Base-by-base conservation (phyloP, 1,284 basidiomycete genomes). In the Puccinia polysora region DNA sequence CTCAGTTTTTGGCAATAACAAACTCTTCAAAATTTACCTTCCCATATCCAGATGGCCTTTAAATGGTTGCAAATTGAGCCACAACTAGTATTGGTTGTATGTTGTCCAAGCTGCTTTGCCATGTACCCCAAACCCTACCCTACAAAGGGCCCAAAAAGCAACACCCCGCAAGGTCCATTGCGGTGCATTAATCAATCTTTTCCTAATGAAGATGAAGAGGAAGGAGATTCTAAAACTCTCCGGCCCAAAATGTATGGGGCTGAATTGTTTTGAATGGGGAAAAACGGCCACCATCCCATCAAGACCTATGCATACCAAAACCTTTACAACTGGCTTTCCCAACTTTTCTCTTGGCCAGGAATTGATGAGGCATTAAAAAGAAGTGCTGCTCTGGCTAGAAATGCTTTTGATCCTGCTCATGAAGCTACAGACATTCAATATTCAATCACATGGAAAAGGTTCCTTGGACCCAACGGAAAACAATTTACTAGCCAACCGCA, bases 321-420 rank as follows among this genome's bases (percentile, higher is more conserved):
- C 43, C 43, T 68, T 23, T 68, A 43, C 28, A 55, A 68, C 12
- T 68, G 65, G 65, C 7, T 68, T 20, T 53, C 20, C 34, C 53
- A 43, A 47, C n/a, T 58, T 34, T 59, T 58, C 30, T 58, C 65
- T 12, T 6, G 40, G n/a, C 65, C 65, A n/a, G 47, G 34, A n/a
- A 49, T 68, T n/a, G 43, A 68, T 34, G 12, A 1, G 4, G 53
- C 20, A 12, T 20, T 68, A 34, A 55, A 68, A 20, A 4, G 12
- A 12, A 40, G 12, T 36, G 25, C 43, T 8, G 18, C 20, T 20
- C 32, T 55, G 1, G 30, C 65, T 23, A 30, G 43, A 18, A 18
- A 45, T 4, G 20, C 65, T 28, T 34, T 58, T 15, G 55, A 58
- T n/a, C 38, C 65, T 14, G 34, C 4, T 18, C 2, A 3, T 20